Conservation (phyloP, 2,329 filamentous ascomycete genomes). For the Xylariaceae sp. region DNA sequence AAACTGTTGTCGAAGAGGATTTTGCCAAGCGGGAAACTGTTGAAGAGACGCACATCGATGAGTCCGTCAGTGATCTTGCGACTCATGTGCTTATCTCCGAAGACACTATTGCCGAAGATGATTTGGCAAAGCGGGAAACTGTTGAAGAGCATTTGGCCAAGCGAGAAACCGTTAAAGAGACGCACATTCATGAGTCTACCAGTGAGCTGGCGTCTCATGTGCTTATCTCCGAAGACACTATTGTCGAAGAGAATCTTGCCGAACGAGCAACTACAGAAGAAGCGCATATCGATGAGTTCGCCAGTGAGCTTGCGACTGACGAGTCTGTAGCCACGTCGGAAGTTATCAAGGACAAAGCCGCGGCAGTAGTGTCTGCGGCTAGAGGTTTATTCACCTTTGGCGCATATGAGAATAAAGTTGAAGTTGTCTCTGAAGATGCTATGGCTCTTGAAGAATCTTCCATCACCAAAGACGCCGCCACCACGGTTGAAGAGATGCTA, state of each 20-base stretch:
- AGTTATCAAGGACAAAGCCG: neutral
- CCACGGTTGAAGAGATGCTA: slow-evolving; percentile 1
- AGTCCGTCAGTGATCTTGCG: neutral
- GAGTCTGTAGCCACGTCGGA: slow-evolving; percentile 1
- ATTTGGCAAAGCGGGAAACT: neutral
- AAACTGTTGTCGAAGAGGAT: neutral
- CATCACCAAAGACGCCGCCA: neutral
- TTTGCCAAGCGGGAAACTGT: slow-evolving; percentile 3
- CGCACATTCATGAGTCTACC: no score
- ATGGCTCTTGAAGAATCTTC: neutral
- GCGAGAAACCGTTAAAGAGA: neutral
- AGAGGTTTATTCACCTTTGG: no score
- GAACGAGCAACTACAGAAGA: neutral
- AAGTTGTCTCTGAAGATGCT: neutral
- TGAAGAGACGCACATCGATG: neutral
- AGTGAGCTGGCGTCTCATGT: neutral
- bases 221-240: neutral
- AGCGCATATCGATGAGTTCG: neutral
- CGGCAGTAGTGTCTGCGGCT: neutral
- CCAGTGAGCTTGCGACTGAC: slow-evolving; percentile 9
- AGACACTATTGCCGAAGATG: neutral
- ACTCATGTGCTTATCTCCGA: neutral
- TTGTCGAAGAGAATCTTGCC: neutral
- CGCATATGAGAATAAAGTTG: neutral
- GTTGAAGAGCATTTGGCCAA: slow-evolving; percentile 1